Conservation (phyloP, 768 basidiomycete species). For the Heimioporus sp. region DNA sequence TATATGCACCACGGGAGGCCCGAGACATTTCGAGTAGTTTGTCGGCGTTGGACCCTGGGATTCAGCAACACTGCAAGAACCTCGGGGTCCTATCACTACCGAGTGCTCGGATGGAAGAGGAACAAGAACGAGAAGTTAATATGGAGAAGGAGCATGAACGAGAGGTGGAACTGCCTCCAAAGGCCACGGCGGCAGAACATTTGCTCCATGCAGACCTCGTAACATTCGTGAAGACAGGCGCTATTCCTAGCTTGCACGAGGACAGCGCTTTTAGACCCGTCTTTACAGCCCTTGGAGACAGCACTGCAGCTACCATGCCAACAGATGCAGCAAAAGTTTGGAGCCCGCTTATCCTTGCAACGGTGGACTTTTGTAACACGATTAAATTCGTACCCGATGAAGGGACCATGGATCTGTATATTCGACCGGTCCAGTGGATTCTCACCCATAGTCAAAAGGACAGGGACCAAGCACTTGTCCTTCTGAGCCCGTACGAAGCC, state of each 20-base stretch:
- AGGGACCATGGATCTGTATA: not conserved
- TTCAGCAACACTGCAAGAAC: conserved; percentile 5
- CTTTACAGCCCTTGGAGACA: not conserved
- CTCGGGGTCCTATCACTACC: conserved; percentile 11
- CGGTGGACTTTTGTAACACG: conserved; percentile 2
- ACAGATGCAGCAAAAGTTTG: not conserved
- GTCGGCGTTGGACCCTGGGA: not conserved
- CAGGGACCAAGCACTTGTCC: not conserved
- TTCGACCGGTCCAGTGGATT: conserved; percentile 4
- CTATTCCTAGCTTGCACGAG: not conserved
- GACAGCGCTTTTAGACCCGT: not conserved
- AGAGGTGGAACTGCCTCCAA: not conserved
- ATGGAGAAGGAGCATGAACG: not conserved
- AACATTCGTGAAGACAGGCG: not conserved
- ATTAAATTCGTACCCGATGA: not conserved
- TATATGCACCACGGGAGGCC: conserved; percentile 24
- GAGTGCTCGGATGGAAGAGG: conserved; percentile 35
- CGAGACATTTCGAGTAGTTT: not conserved
- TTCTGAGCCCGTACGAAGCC: conserved; percentile 1
- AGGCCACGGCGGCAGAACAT: not conserved
- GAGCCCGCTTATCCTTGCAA: not conserved
- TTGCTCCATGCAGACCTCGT: not conserved
- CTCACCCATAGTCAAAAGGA: not conserved
- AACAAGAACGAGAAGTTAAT: conserved; percentile 35
- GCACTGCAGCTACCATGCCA: not conserved